Base-by-base conservation (phyloP, 23 red algal species). In the Agarophyton chilense region DNA sequence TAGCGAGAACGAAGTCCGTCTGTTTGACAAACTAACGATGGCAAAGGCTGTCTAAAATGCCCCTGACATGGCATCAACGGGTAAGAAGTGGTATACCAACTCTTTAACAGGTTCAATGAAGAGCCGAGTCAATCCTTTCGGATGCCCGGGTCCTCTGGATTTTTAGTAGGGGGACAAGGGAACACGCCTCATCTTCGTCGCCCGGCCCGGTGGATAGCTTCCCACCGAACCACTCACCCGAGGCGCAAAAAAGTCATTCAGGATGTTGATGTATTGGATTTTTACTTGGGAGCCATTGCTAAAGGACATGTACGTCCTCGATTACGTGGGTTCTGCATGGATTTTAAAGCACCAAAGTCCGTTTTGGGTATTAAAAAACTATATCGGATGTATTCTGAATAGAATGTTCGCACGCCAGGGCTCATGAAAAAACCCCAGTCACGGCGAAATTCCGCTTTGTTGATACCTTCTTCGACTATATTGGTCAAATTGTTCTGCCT, bases 1-100 rank as follows among this genome's bases (percentile, higher is more conserved):
- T 43, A 28, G 6, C 3, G 65, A 72, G 35, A 47, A 47, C 12
- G 65, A 72, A 24, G 8, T 43, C 29, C 35, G 36, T 6, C 35
- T 72, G 35, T 72, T 72, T 25, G 65, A 72, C 35, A 17, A 72
- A 16, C 5, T 72, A 24, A 72, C 36, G 4, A 34, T 5, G 9
- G 35, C n/a, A 10, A 34, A 16, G 2, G 65, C 19, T 28, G 8
- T 4, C 8, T 35, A 19, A 24, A 28, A 6, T 34, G 5, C 35
- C 17, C 2, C 1, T 6, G 33, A 19, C 10, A 2, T 72, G 1
- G 65, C 40, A 18, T 6, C 2, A 7, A 16, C 24, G 41, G 57
- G 72, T 39, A 16, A 44, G 33, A 61, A 84, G 19, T 84, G 43
- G 26, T 72, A 51, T 42, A 84, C 81, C 19, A 84, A 84, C 61